Conservation (phyloP, 768 basidiomycete genomes). For the Lentinula guzmanii region DNA sequence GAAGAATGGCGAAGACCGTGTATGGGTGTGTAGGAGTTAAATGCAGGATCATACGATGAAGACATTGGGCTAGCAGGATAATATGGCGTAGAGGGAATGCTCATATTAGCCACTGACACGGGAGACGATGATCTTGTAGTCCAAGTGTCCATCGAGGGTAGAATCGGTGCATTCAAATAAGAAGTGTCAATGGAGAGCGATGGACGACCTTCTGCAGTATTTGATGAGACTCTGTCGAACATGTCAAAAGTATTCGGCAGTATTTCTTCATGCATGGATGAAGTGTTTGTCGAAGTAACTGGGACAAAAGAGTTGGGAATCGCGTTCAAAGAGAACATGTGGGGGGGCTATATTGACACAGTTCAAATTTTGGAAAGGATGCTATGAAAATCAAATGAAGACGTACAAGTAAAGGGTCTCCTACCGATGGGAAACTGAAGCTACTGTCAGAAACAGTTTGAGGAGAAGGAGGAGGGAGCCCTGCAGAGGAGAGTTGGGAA, state of each 20-base stretch:
- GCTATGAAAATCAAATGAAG: background rate
- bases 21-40: background rate
- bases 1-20: conserved; percentile 23
- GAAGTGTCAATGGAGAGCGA: conserved; percentile 35
- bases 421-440: conserved; percentile 25
- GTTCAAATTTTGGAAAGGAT: background rate
- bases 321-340: conserved; percentile 40
- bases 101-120: conserved; percentile 23
- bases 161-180: conserved; percentile 13
- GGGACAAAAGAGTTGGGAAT: conserved; percentile 21
- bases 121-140: conserved; percentile 35
- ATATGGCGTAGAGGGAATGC: conserved; percentile 35
- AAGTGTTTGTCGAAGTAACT: conserved; percentile 17
- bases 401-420: conserved; percentile 48
- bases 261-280: background rate
- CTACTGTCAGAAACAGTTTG: conserved; percentile 27
- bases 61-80: conserved; percentile 23
- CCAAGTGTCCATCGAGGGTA: conserved; percentile 29
- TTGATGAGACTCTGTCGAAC: background rate
- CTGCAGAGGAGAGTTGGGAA: background rate
- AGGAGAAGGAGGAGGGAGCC: conserved; percentile 22
- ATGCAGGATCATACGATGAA: conserved; percentile 18
- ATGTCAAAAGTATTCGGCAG: background rate
- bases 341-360: conserved; percentile 30
- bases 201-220: conserved; percentile 7